Conservation (phyloP, 2,329 filamentous ascomycete genomes). For the Colletotrichum noveboracense region DNA sequence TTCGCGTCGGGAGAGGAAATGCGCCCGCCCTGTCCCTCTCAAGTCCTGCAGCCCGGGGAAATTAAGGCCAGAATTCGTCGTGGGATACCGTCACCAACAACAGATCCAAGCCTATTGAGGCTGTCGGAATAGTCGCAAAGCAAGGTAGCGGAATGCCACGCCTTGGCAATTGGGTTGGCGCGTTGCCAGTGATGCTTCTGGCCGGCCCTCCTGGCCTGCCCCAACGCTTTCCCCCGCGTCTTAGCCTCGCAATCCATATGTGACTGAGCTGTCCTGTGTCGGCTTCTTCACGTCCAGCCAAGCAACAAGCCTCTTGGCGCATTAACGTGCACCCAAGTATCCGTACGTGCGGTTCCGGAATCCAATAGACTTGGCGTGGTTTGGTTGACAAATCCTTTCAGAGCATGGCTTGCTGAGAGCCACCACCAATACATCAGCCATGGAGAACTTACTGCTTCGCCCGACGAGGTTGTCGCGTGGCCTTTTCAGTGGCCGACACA, state of each 20-base stretch:
- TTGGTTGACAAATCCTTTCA: background rate
- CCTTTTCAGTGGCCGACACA: background rate
- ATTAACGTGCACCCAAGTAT: background rate
- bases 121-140: background rate
- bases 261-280: background rate
- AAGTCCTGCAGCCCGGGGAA: background rate
- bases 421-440: background rate
- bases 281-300: background rate
- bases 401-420: background rate
- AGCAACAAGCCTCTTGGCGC: background rate
- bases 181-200: background rate
- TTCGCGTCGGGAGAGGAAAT: background rate
- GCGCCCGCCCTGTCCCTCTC: background rate
- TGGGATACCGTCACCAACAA: constrained; percentile 3
- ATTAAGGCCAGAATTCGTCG: background rate
- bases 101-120: background rate
- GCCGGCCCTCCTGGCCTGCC: background rate
- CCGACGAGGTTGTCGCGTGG: background rate
- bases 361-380: background rate
- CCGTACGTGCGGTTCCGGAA: background rate
- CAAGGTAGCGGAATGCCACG: constrained; percentile 8
- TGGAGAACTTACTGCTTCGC: background rate
- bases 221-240: background rate
- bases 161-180: constrained; percentile 14
- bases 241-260: background rate